Base-by-base conservation (phyloP, 1,284 basidiomycete genomes). In the Tranzscheliella williamsii region DNA sequence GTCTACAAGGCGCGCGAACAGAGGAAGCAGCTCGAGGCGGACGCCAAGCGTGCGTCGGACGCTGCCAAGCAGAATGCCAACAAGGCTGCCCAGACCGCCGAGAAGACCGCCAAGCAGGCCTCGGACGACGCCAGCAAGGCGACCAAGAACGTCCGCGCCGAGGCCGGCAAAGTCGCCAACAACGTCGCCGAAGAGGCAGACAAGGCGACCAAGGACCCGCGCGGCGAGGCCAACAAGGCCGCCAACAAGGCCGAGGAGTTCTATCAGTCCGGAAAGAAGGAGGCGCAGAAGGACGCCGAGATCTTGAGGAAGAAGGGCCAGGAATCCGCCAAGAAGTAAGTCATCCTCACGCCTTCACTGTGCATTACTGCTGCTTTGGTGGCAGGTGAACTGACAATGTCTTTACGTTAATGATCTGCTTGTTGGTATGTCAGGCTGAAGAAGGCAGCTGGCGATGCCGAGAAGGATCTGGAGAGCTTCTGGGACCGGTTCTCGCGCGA, bases 401-500 rank as follows among this genome's bases (percentile, higher is more conserved):
- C n/a, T n/a, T n/a, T n/a, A n/a, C n/a, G n/a, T n/a, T n/a, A n/a
- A n/a, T n/a, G n/a, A n/a, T n/a, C n/a, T n/a, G n/a, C n/a, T n/a
- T n/a, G n/a, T n/a, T n/a, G n/a, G 23, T n/a, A n/a, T n/a, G n/a
- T n/a, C n/a, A n/a, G n/a, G n/a, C 15, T 60, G 13, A 50, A 63
- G 50, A 53, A 63, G 36, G 62, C 48, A 27, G 65, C 64, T 5
- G 48, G 47, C 30, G 60, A 70, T 42, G 72, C 70, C 22, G 67
- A 67, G 37, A 70, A 73, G 67, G 48, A 70, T 35, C 34, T 67
- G 29, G 51, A 68, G 47, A 44, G 52, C 30, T 56, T 48, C 47
- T 71, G 70, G 70, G 38, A 61, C 35, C 38, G 52, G 29, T 74
- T 76, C 55, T 69, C 67, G 23, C 43, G 37, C 51, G 64, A 74